Conservation (phyloP, 495 filamentous ascomycete genomes). For the Penicillium verhagenii region DNA sequence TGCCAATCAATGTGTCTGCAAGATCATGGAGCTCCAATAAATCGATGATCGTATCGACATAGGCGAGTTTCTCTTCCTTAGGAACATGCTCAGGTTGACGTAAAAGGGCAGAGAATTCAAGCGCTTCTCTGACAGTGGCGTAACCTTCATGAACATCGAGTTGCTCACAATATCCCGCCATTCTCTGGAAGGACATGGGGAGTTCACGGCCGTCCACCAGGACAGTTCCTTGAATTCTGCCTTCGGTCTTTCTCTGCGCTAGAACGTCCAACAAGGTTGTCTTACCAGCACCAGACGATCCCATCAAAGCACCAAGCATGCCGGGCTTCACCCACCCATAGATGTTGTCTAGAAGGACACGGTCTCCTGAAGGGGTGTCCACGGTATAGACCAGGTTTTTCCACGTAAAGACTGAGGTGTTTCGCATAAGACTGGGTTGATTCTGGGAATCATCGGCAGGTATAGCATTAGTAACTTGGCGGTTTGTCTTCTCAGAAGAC, state of each 20-base stretch:
- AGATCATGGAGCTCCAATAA: conserved; percentile 57
- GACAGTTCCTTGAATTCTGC: conserved; percentile 82
- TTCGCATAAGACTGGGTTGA: conserved; percentile 35
- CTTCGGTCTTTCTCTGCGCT: conserved; percentile 73
- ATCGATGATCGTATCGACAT: conserved; percentile 58
- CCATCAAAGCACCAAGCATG: conserved; percentile 70
- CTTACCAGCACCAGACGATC: conserved; percentile 64
- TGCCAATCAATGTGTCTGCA: conserved; percentile 54
- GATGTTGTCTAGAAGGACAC: conserved; percentile 68
- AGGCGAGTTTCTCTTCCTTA: conserved; percentile 55
- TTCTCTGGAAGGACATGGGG: conserved; percentile 77
- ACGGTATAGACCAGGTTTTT: conserved; percentile 57
- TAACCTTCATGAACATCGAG: conserved; percentile 59
- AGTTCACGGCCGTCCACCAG: conserved; percentile 76
- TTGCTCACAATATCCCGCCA: conserved; percentile 58
- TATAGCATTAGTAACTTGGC: conserved; percentile 7
- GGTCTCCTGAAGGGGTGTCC: conserved; percentile 39
- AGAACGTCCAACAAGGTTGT: conserved; percentile 55
- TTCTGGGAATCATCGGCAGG: conserved; percentile 9
- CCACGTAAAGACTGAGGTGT: conserved; percentile 61
- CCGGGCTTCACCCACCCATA: conserved; percentile 92
- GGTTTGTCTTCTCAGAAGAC: conserved; percentile 14
- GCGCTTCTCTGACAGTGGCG: conserved; percentile 59
- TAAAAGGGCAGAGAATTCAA: conserved; percentile 58
- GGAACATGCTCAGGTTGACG: conserved; percentile 54